Base-by-base conservation (phyloP, 768 basidiomycete genomes). In the Collybiopsis luxurians region DNA sequence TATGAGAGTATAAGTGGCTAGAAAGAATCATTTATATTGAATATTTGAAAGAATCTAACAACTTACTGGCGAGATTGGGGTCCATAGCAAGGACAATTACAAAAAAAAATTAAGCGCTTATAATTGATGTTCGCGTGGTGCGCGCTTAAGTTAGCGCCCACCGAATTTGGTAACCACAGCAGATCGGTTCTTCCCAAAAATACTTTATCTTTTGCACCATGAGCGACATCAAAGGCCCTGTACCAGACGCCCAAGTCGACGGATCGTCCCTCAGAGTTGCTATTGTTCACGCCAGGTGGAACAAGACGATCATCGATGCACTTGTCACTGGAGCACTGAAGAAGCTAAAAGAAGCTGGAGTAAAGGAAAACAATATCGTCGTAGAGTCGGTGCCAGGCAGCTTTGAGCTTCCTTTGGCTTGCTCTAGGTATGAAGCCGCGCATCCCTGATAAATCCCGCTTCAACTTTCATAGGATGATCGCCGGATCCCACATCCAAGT, bases 271-370 rank as follows among this genome's bases (percentile, higher is more conserved):
- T 95, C 53, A 87, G 95, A 56, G 74, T 97, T 52, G 92, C 91
- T 66, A 95, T 98, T 67, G 90, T 98, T 6, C 96, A 98, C 69
- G 93, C 94, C 17, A 79, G 95, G 74, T 99, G 97, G 97, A 99
- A 99, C 77, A 86, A 84, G 62, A 67, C 75, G 19, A 86, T 99
- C 67, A 90, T 98, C 66, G 87, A 91, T 12, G 84, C 92, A 11
- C 83, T 99, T 49, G 76, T 99, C 56, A 73, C 81, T 1, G 97
- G 97, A 36, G 84, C 89, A 3, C 72, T 92, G 53, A 73, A 76
- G 21, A 95, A 92, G 68, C 81, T 99, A 62, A 89, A 86, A 73
- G 85, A 85, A 65, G 76, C 80, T 31, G 96, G 96, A 24, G 96
- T 98, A 60, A 90, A 90, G 75, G 84, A 92, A 50, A 79, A 79